Percentiles rank a stretch among this genome's conserved stretches.
phyloP scores from a whole-genome alignment of 208 protist genomes.

The Crithidia mellificae region DNA sequence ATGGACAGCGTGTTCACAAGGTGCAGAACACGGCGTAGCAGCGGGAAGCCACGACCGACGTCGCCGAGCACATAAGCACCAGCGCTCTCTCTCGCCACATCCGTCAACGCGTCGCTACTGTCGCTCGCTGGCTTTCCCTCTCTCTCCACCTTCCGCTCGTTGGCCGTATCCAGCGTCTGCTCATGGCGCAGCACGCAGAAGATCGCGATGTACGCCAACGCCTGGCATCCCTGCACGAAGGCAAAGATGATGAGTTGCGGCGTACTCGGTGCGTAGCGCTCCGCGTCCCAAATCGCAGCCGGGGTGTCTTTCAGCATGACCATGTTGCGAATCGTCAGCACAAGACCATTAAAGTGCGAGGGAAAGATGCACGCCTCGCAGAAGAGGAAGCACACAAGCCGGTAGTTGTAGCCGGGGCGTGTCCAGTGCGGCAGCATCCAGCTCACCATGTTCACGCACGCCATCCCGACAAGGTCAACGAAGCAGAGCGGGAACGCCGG shows the following conservation, averaged over 20 bases:
- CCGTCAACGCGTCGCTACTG: no score
- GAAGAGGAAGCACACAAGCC: slow-evolving; percentile 23
- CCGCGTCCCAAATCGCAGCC: slow-evolving; percentile 41
- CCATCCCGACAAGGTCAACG: slow-evolving; percentile 34
- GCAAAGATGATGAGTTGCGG: slow-evolving; percentile 43
- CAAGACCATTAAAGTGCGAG: slow-evolving; percentile 68
- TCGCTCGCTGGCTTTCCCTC: no score
- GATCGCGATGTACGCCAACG: slow-evolving; percentile 25
- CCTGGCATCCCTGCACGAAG: slow-evolving; percentile 38
- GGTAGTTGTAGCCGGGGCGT: slow-evolving; percentile 37
- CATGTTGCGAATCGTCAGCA: slow-evolving; percentile 62
- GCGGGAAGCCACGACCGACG: slow-evolving; percentile 32
- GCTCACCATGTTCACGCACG: slow-evolving; percentile 30
- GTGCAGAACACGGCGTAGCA: slow-evolving; percentile 9
- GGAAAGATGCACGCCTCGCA: slow-evolving; percentile 34
- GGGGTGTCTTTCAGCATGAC: slow-evolving; percentile 40
- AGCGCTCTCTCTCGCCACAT: background rate
- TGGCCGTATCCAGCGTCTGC: slow-evolving; percentile 18
- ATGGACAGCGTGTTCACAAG: slow-evolving; percentile 13
- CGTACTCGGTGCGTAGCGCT: slow-evolving; percentile 41
- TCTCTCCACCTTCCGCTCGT: background rate
- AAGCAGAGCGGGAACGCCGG: slow-evolving; percentile 54
- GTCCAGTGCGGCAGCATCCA: slow-evolving; percentile 49
- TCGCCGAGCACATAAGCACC: slow-evolving; percentile 47
- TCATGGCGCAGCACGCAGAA: slow-evolving; percentile 39